Percentiles rank a stretch among this genome's conserved stretches.
phyloP scores from a whole-genome alignment of 164 flowering plant species.

The Akebia trifoliata region DNA sequence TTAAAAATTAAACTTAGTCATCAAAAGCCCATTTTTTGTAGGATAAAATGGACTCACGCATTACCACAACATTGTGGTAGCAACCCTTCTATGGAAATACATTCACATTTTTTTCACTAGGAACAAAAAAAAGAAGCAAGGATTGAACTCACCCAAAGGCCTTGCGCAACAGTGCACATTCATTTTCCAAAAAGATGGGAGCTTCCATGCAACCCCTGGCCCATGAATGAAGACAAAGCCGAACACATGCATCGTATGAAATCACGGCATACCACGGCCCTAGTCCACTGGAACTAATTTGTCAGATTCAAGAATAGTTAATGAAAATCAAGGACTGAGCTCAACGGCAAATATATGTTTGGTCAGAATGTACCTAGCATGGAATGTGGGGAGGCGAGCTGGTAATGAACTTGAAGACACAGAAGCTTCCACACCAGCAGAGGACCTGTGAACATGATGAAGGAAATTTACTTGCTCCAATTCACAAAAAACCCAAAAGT shows the following conservation, averaged over 20 bases:
- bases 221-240: constrained; percentile 94
- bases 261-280: constrained; percentile 88
- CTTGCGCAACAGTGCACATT: constrained; percentile 67
- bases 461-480: neutral
- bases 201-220: constrained; percentile 84
- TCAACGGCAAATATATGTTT: constrained; percentile 5
- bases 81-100: neutral
- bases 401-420: constrained; percentile 42
- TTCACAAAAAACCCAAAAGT: constrained; percentile 4
- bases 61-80: neutral
- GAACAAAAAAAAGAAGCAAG: neutral
- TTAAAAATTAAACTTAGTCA: neutral
- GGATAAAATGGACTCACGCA: neutral
- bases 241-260: constrained; percentile 92
- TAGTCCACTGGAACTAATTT: constrained; percentile 42
- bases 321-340: constrained; percentile 1
- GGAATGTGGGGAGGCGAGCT: constrained; percentile 73
- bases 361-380: constrained; percentile 58
- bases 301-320: neutral
- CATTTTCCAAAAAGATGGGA: constrained; percentile 80
- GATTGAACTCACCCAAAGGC: constrained; percentile 64
- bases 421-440: constrained; percentile 43
- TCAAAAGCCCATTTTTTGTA: neutral
- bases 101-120: neutral
- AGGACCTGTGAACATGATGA: constrained; percentile 29